Evolutionary conservation across 2,329 filamentous ascomycete genomes (phyloP), one percentile per base, ranked within the genome.

Genomic region (Fusarium vanettenii): DNA sequence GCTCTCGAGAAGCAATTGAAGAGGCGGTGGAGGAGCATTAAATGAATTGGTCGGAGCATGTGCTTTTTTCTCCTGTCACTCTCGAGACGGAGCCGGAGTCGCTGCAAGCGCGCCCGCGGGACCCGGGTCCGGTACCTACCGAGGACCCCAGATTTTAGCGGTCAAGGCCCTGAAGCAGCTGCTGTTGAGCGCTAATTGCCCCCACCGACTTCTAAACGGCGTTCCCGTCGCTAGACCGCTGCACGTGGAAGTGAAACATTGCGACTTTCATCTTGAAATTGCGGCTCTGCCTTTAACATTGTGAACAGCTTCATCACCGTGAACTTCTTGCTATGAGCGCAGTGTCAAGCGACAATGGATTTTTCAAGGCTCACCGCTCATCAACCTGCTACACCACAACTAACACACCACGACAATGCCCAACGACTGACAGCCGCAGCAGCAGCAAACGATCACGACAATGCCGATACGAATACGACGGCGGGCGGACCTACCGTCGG

Each of bases 391-490:
- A 70, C 48, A 50, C 50, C 66, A 48, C 55, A 67, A 69, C 33
- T 70, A 48, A 64, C 55, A 29, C 67, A 35, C 29, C 33, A 50
- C 56, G 20, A 66, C 41, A 39, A 14, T 45, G 25, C 52, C 41
- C 31, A 27, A 59, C 50, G 43, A 60, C 64, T 57, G 64, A 35
- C 66, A 25, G 18, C 50, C 35, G 33, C 43, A 22, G 18, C 50
- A 39, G 33, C 43, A 22, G 60, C 6, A 37, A 41, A 59, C 35
- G n/a, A 27, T 16, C 60, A 33, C 35, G 37, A 70, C 33, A 37
- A 59, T 55, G 39, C 65, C 55, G 67, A 79, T 78, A 75, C 75
- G 76, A 78, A 79, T 78, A 78, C 74, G 74, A 72, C 43, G 39
- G 35, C 31, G 31, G 63, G 25, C 25, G 41, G 35, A 45, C 37